These are phyloP conservation scores for Geranium rotundifolium DNA, from an alignment of 345 rosid species.

Conservation along the genomic window DNA sequence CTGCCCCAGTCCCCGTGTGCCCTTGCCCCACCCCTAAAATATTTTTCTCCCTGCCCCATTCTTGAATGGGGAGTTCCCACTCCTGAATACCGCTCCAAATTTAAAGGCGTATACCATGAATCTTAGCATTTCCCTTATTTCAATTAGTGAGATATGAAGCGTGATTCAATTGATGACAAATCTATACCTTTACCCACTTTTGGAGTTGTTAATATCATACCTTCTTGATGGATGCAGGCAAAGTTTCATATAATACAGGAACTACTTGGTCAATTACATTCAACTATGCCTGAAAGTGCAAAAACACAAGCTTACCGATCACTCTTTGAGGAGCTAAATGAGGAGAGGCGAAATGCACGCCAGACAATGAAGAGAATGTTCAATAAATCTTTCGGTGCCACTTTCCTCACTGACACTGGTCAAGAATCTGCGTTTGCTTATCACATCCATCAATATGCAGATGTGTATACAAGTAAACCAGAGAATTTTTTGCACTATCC, in stretches of 20 bases:
- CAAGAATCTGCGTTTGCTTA: constrained; percentile 94
- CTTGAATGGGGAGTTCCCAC: too few relatives aligned
- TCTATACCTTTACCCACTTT: not conserved
- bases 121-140: too few relatives aligned
- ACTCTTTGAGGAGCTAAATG: constrained; percentile 62
- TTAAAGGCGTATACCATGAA: too few relatives aligned
- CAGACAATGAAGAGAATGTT: constrained; percentile 71
- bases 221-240: constrained; percentile 33
- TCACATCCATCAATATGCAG: constrained; percentile 93
- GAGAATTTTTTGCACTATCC: constrained; percentile 72
- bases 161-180: not conserved
- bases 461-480: constrained; percentile 82
- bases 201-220: not conserved
- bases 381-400: constrained; percentile 90
- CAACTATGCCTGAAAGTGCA: constrained; percentile 32
- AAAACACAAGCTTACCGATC: constrained; percentile 39
- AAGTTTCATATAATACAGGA: constrained; percentile 91
- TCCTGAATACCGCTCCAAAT: too few relatives aligned
- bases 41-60: too few relatives aligned
- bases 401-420: constrained; percentile 79
- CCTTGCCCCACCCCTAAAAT: too few relatives aligned
- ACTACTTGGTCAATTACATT: constrained; percentile 73
- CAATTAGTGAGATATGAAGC: not conserved
- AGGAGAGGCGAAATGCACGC: constrained; percentile 64
- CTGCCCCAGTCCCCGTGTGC: too few relatives aligned